Conservation (phyloP, 768 basidiomycete genomes). For the Kwoniella heveanensis region DNA sequence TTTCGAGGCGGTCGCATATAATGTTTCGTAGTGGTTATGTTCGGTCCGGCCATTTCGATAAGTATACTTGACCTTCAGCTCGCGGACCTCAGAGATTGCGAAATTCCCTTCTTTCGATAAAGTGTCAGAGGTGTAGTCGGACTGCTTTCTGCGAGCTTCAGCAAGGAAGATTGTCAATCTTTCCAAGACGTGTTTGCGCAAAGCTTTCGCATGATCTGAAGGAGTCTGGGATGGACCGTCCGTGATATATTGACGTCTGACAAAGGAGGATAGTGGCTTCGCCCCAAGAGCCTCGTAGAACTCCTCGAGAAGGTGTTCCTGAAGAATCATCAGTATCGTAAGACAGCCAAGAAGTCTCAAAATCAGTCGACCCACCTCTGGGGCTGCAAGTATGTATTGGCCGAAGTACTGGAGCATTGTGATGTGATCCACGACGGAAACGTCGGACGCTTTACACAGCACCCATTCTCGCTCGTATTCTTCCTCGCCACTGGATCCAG, state of each 20-base stretch:
- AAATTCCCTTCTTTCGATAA: conserved; percentile 55
- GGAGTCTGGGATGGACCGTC: conserved; percentile 11
- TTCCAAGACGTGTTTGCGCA: conserved; percentile 62
- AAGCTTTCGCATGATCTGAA: conserved; percentile 32
- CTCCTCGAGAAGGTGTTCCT: conserved; percentile 88
- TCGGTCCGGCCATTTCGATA: conserved; percentile 33
- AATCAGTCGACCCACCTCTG: conserved; percentile 40
- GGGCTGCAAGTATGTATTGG: conserved; percentile 64
- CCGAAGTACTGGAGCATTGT: conserved; percentile 78
- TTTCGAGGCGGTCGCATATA: conserved; percentile 43
- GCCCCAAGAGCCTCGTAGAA: conserved; percentile 81
- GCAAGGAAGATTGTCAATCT: conserved; percentile 87
- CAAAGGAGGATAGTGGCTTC: conserved; percentile 68
- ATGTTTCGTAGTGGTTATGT: conserved; percentile 36
- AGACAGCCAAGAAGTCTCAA: background rate
- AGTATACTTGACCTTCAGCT: conserved; percentile 46
- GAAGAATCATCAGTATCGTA: conserved; percentile 55
- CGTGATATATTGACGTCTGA: conserved; percentile 75
- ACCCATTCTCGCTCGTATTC: conserved; percentile 62
- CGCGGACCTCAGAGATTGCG: conserved; percentile 45
- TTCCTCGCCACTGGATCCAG: conserved; percentile 27
- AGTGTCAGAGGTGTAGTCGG: conserved; percentile 53
- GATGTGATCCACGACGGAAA: conserved; percentile 84
- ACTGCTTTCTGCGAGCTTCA: conserved; percentile 63
- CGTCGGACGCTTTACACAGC: conserved; percentile 66